Base-by-base conservation (phyloP, 257 asterid genomes). In the Thymus mandschuricus region DNA sequence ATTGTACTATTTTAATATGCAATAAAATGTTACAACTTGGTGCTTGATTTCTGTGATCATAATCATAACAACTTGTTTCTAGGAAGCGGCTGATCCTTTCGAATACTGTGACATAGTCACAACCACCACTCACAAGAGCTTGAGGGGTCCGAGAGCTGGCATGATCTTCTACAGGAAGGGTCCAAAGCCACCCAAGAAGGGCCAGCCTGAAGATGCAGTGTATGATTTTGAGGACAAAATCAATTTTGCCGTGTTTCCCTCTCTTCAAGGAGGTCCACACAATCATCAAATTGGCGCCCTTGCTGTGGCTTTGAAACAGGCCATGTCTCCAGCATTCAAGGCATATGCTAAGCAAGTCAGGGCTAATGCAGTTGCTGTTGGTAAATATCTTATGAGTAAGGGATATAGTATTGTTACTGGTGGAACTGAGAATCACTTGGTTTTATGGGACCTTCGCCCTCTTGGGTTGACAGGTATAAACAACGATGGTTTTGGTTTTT, bases 181-280 rank as follows among this genome's bases (percentile, higher is more conserved):
- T 68, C 89, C 86, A 45, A 91, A 86, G 87, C 88, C 82, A 21
- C 76, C 87, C 58, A 91, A 91, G 87, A 87, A 88, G 75, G 96
- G 97, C 70, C 88, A 90, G 71, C 97, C 98, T 0, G 93, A 89
- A 78, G 92, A 74, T 83, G 92, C 96, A 0, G 92, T 83, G 6
- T 93, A 93, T 60, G 97, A 91, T 57, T 93, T 93, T 34, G 98
- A 93, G 85, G 97, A 93, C 91, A 89, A 89, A 84, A 72, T 93
- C 79, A 93, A 93, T 80, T 93, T 93, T 79, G 92, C 98, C 1
- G 98, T 90, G 73, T 92, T 92, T 87, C 98, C 98, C 6, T 81
- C 98, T 30, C 95, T 93, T 56, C 98, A 93, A 86, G 98, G 98
- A 10, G 97, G 98, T 59, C 97, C 97, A 12, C 98, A 93, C 90